Evolutionary conservation across 345 rosid genomes (phyloP).

Genomic region (Aquilaria malaccensis): DNA sequence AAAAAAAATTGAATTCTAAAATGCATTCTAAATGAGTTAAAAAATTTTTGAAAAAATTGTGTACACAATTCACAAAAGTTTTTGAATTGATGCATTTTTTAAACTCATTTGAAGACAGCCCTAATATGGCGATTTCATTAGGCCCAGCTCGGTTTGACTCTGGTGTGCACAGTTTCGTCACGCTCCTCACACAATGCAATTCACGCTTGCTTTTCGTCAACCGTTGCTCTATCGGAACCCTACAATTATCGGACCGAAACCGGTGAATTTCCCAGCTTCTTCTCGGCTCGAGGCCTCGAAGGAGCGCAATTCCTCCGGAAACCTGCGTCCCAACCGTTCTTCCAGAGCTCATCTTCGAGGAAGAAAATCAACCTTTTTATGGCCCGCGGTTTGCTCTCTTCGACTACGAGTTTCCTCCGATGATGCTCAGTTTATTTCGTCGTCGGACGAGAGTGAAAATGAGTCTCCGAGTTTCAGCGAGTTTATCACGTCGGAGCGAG

Average conservation of each 20-base stretch:
- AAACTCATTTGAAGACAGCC: too few species aligned
- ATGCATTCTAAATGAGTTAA: too few species aligned
- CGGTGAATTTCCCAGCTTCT: slow-evolving; percentile 3
- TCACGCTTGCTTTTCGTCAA: neutral
- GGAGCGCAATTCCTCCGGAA: slow-evolving; percentile 7
- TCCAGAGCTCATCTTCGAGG: slow-evolving; percentile 11
- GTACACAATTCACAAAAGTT: too few species aligned
- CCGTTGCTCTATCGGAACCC: neutral
- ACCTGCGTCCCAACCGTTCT: slow-evolving; percentile 7
- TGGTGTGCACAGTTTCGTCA: too few species aligned
- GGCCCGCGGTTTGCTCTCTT: slow-evolving; percentile 14
- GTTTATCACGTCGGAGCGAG: slow-evolving; percentile 91
- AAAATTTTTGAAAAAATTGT: too few species aligned
- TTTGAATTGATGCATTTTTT: too few species aligned
- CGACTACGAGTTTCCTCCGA: slow-evolving; percentile 42
- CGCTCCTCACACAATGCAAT: too few species aligned
- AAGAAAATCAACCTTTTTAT: neutral
- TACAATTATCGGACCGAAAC: neutral
- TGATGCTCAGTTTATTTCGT: slow-evolving; percentile 33
- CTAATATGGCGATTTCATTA: too few species aligned
- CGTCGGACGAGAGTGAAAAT: slow-evolving; percentile 22
- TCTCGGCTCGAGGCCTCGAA: slow-evolving; percentile 10
- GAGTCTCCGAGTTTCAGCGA: slow-evolving; percentile 49
- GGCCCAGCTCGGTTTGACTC: too few species aligned
- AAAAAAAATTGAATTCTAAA: too few species aligned